Evolutionary conservation across 768 basidiomycete species (phyloP).

Genomic region (Naganishia vaughanmartiniae): DNA sequence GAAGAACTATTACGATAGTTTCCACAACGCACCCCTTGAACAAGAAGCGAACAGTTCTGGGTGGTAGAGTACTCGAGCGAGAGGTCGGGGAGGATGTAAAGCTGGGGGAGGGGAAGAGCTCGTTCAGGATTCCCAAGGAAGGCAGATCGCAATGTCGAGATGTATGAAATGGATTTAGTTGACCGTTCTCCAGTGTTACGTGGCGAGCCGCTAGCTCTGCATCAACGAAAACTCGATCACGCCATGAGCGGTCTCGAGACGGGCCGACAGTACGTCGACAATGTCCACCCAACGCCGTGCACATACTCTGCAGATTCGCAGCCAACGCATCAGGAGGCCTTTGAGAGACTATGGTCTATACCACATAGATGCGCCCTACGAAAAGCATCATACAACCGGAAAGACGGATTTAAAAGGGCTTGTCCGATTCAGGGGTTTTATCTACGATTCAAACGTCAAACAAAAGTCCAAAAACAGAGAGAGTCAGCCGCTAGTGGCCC

Average conservation of each 20-base stretch:
- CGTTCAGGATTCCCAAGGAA: too few species aligned
- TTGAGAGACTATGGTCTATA: conserved; percentile 1
- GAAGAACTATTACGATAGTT: background rate
- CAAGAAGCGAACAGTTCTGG: too few species aligned
- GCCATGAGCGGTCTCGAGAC: background rate
- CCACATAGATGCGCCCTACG: background rate
- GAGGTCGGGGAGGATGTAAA: too few species aligned
- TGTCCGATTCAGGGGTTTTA: conserved; percentile 48
- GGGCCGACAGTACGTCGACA: background rate
- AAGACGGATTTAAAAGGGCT: conserved; percentile 43
- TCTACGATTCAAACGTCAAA: conserved; percentile 30
- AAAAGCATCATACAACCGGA: conserved; percentile 9
- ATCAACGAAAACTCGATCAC: background rate
- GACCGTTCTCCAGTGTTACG: too few species aligned
- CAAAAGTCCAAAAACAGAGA: too few species aligned
- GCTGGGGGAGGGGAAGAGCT: too few species aligned
- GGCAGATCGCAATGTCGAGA: too few species aligned
- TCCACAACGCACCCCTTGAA: too few species aligned
- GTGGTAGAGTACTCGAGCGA: too few species aligned
- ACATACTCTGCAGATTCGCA: background rate
- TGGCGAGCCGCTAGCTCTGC: too few species aligned
- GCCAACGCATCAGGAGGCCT: background rate
- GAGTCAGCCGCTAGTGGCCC: conserved; percentile 8
- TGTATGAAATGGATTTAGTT: too few species aligned
- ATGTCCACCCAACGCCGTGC: background rate